These are phyloP conservation scores for Capsicum chinense DNA, from an alignment of 257 asterid genomes.

Conservation along the genomic window DNA sequence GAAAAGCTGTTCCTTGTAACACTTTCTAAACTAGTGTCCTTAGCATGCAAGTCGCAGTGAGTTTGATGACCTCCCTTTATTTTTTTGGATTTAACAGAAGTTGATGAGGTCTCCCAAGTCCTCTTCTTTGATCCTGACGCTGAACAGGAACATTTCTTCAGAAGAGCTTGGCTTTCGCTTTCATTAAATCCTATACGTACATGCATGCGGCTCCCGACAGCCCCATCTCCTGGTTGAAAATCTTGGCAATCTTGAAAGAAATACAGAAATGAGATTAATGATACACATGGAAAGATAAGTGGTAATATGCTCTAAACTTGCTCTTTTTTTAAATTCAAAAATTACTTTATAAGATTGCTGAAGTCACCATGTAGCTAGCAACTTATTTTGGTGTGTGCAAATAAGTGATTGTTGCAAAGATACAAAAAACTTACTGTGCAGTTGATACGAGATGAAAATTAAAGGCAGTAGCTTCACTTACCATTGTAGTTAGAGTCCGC, in stretches of 20 bases:
- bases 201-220: neutral
- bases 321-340: neutral
- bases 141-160: slow-evolving; percentile 51
- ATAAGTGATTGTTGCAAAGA: slow-evolving; percentile 1
- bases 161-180: slow-evolving; percentile 26
- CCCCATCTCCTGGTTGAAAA: slow-evolving; percentile 35
- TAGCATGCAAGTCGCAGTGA: slow-evolving; percentile 49
- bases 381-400: slow-evolving; percentile 4
- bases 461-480: slow-evolving; percentile 18
- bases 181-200: slow-evolving; percentile 20
- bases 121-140: slow-evolving; percentile 62
- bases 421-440: neutral
- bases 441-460: slow-evolving; percentile 23
- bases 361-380: slow-evolving; percentile 5
- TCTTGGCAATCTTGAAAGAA: slow-evolving; percentile 43
- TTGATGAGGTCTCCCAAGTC: slow-evolving; percentile 76
- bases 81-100: slow-evolving; percentile 85
- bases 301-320: neutral
- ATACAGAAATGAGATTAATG: neutral
- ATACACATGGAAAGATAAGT: neutral
- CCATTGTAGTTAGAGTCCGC: slow-evolving; percentile 42
- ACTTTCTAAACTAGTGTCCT: slow-evolving; percentile 47
- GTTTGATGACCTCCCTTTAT: slow-evolving; percentile 69
- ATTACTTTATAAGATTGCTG: neutral
- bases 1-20: slow-evolving; percentile 39